Base-by-base conservation (phyloP, 1,284 basidiomycete genomes). In the Ustilago loliicola region DNA sequence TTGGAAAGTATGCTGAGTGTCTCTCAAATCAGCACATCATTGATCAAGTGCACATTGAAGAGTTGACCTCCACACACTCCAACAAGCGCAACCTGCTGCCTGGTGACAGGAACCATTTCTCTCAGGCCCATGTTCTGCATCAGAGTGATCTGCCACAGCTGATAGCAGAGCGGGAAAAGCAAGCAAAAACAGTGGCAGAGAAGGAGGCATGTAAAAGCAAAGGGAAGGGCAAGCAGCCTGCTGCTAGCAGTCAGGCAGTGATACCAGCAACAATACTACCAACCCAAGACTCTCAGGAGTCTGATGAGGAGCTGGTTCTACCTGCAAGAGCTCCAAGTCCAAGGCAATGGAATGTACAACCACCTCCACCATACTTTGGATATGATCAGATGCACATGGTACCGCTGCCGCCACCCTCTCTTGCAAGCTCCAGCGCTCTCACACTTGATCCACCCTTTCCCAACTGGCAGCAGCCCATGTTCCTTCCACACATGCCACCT, bases 81-180 rank as follows among this genome's bases (percentile, higher is more conserved):
- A 50, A 7, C 21, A 25, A 25, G 11, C 47, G 25, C 23, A 27
- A 27, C 8, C 15, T 11, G 47, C 47, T 15, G 47, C 47, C 47
- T 23, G 47, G 47, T 23, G 47, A 50, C 47, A 50, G 47, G 21
- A 50, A 50, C 21, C 47, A 50, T 21, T 6, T 50, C 11, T 50
- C 21, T 13, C n/a, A 50, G 47, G 47, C 47, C 11, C 6, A 15
- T 11, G 47, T 50, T 25, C 47, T 50, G 47, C 47, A 50, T 50
- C 47, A 50, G 15, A 50, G 21, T 27, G 47, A 50, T 27, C 47
- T 50, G 6, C 21, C 47, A 50, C 3, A 15, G 47, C 25, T 50
- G 23, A 5, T 50, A 23, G 47, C 47, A n/a, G n/a, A n/a, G n/a
- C n/a, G n/a, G n/a, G n/a, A n/a, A n/a, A n/a, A n/a, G n/a, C n/a